Base-by-base conservation (phyloP, 768 basidiomycete species). In the Daedaleopsis nitida region DNA sequence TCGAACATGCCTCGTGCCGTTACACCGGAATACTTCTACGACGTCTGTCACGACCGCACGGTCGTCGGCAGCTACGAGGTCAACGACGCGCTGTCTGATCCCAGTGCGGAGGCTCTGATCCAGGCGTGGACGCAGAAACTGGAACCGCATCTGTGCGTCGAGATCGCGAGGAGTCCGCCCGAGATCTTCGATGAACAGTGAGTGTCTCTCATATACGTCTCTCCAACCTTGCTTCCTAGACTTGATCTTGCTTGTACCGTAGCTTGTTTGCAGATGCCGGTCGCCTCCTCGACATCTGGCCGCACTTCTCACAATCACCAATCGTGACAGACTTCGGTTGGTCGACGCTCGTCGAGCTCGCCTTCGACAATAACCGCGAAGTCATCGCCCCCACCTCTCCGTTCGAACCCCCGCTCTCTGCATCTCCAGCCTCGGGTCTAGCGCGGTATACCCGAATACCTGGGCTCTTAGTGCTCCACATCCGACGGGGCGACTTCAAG, bases 271-370 rank as follows among this genome's bases (percentile, higher is more conserved):
- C 79, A 19, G 60, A 59, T 16, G 71, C 75, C 0, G 57, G 68
- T 3, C 73, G 78, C 11, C 69, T 85, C 7, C 75, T 84, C 13
- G 75, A 77, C 39, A 60, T 83, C 21, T 79, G 78, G 78, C 81
- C 86, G 0, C 76, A 81, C 7, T 70, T 88, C 9, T 79, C 75
- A 9, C 67, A 67, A 32, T 82, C 82, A 13, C 80, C 82, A 9
- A 67, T 81, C 39, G 63, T 83, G 11, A 72, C 68, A 7, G 65
- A 80, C 32, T 87, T 84, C 69, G 74, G 77, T 19, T 88, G 86
- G 86, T 89, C 89, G 0, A 77, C 85, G 0, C 78, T 89, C 7
- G 75, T 89, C 57, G 73, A 83, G 49, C 68, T 70, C n/a, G 78
- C 79, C 0, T 85, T 83, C 66, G 67, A 74, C 21, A 73, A 70